Percentiles rank a stretch among this genome's conserved stretches.
Conservation (phyloP, 305 asterid species). For the Rubia peregrina region DNA sequence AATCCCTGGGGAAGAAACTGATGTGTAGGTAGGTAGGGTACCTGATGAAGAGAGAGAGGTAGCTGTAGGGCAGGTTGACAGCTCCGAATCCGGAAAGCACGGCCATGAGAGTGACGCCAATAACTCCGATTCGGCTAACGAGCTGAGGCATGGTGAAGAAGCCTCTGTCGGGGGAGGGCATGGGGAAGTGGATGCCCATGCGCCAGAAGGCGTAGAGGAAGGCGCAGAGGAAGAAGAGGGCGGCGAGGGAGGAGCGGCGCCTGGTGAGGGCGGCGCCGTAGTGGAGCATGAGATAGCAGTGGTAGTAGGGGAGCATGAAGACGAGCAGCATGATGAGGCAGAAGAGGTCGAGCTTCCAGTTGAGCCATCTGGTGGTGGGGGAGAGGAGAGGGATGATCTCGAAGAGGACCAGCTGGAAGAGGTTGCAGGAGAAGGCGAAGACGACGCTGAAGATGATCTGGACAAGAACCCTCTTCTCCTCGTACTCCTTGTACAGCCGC, state of each 20-base stretch:
- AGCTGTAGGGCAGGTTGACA: conserved; percentile 92
- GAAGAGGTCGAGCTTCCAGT: conserved; percentile 97
- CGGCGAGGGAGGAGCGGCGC: conserved; percentile 84
- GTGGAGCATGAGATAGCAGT: conserved; percentile 84
- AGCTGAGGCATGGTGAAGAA: conserved; percentile 92
- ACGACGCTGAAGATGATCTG: conserved; percentile 98
- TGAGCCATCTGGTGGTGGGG: conserved; percentile 92
- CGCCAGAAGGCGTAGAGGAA: conserved; percentile 96
- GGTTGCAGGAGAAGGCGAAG: conserved; percentile 91
- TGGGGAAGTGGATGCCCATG: conserved; percentile 95
- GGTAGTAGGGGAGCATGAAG: conserved; percentile 95
- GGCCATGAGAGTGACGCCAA: conserved; percentile 96
- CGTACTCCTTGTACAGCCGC: conserved; percentile 91
- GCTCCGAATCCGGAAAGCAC: conserved; percentile 97
- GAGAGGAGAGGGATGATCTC: conserved; percentile 90
- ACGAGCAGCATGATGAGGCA: conserved; percentile 81
- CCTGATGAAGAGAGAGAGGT: conserved; percentile 91
- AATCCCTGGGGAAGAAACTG: too few relatives aligned
- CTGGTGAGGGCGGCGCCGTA: conserved; percentile 80
- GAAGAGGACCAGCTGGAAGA: conserved; percentile 88
- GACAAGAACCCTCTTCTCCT: conserved; percentile 86
- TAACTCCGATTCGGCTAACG: conserved; percentile 95
- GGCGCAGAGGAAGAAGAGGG: conserved; percentile 39
- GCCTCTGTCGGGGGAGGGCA: conserved; percentile 99
- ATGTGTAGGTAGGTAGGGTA: conserved; percentile 12